A percentile compares a stretch with the other conserved stretches of the same genome.
These are phyloP conservation scores for Quercus dentata DNA, from an alignment of 306 rosid genomes.

Conservation along the genomic window DNA sequence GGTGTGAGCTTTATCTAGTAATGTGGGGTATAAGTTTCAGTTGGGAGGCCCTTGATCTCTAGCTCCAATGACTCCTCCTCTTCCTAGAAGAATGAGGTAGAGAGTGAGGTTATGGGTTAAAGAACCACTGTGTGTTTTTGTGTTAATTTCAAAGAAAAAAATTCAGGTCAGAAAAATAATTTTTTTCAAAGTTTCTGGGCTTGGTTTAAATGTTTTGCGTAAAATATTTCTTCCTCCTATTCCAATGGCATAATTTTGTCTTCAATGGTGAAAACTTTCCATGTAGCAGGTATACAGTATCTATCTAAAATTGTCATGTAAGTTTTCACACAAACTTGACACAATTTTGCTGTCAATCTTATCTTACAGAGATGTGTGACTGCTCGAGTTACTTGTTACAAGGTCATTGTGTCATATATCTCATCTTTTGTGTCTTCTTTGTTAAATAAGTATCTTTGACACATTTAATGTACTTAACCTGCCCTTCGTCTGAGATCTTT, in stretches of 20 bases:
- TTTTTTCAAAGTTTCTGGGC: not conserved
- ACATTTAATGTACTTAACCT: not conserved
- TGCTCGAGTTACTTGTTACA: not conserved
- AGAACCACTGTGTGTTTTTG: not conserved
- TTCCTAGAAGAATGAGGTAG: not conserved
- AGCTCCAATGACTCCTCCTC: not conserved
- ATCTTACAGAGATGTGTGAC: not conserved
- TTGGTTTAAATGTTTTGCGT: not conserved
- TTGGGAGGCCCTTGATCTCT: not conserved
- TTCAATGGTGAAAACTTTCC: not conserved
- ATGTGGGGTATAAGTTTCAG: not conserved
- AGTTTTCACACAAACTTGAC: not conserved
- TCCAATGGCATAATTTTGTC: not conserved
- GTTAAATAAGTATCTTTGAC: not conserved
- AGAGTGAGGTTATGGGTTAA: not conserved
- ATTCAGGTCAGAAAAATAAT: not conserved
- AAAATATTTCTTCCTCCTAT: not conserved
- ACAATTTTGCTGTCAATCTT: not conserved
- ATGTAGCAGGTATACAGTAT: not conserved
- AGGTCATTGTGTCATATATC: not conserved
- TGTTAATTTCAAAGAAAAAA: not conserved
- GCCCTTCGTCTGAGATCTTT: not conserved
- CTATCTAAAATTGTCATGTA: not conserved
- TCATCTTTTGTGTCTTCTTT: not conserved
- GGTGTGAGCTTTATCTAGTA: not conserved